These are phyloP conservation scores for Globisporangium lucens DNA, from an alignment of 352 stramenopile species.

Conservation along the genomic window DNA sequence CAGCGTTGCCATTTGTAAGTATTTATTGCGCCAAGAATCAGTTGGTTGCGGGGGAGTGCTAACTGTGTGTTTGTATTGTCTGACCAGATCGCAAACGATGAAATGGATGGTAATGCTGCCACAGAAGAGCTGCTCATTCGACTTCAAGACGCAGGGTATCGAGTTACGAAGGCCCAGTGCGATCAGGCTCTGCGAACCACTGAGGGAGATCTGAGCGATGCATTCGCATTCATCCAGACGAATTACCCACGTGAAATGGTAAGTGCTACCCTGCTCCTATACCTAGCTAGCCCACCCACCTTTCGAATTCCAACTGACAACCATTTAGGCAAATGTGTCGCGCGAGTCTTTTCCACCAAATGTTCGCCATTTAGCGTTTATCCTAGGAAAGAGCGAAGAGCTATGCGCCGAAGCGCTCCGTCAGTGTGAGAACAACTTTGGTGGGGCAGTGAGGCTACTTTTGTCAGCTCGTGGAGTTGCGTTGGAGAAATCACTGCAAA, in stretches of 20 bases:
- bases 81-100: neutral
- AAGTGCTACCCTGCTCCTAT: neutral
- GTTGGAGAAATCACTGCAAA: slow-evolving; percentile 22
- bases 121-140: slow-evolving; percentile 22
- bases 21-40: neutral
- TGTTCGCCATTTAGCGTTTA: slow-evolving; percentile 45
- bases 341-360: slow-evolving; percentile 33
- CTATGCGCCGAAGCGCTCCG: slow-evolving; percentile 57
- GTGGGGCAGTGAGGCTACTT: slow-evolving; percentile 53
- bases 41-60: neutral
- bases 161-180: slow-evolving; percentile 27
- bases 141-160: slow-evolving; percentile 30
- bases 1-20: slow-evolving; percentile 6
- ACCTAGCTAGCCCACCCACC: neutral
- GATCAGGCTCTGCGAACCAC: slow-evolving; percentile 38
- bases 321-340: neutral
- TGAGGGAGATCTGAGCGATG: slow-evolving; percentile 27
- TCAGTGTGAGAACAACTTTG: slow-evolving; percentile 47
- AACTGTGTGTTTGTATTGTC: neutral
- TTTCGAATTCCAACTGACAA: neutral
- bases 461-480: slow-evolving; percentile 38
- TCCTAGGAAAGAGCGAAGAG: slow-evolving; percentile 45
- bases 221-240: slow-evolving; percentile 19
- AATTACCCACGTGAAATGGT: slow-evolving; percentile 18
- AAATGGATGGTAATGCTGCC: neutral